Base-by-base conservation (phyloP, 257 asterid genomes). In the Plantago elongata region DNA sequence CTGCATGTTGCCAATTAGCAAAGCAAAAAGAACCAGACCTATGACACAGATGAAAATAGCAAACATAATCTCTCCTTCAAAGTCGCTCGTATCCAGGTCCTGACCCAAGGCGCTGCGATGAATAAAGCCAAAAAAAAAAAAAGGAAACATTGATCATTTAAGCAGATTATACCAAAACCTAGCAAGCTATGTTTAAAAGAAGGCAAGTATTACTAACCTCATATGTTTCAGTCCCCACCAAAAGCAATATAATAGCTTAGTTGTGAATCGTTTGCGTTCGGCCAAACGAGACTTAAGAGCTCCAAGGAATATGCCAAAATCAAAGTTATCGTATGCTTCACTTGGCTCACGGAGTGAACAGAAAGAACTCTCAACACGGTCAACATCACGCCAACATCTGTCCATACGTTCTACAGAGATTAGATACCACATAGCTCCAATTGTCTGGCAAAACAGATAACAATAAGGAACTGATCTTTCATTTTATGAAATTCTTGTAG, bases 211-310 rank as follows among this genome's bases (percentile, higher is more conserved):
- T 13, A 14, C n/a, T 76, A 74, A 89, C 99, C 99, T 93, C 73
- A 93, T 76, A 77, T 93, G 90, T 79, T 90, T 97, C 77, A 93
- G 84, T 13, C 99, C 97, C 97, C 99, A 93, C 99, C 99, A 93
- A 22, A 93, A 84, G 67, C 99, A 93, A 76, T 93, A 93, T 69
- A 93, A 85, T 56, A 89, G 89, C 68, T 93, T 93, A 38, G 90
- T 69, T 64, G 77, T 40, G 72, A 93, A 93, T 11, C 74, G 72
- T 69, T 42, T 82, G 14, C 94, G 87, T 43, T 77, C 83, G 75
- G 87, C 91, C 54, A 93, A 75, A 68, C 67, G 89, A 60, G 97
- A 83, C 9, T 78, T 78, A 69, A 93, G 81, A 47, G 99, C 99
- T 80, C 85, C 95, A 63, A 63, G 45, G 77, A 87, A 93, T 64